Conservation (phyloP, 345 rosid species). For the Syzygium aromaticum region DNA sequence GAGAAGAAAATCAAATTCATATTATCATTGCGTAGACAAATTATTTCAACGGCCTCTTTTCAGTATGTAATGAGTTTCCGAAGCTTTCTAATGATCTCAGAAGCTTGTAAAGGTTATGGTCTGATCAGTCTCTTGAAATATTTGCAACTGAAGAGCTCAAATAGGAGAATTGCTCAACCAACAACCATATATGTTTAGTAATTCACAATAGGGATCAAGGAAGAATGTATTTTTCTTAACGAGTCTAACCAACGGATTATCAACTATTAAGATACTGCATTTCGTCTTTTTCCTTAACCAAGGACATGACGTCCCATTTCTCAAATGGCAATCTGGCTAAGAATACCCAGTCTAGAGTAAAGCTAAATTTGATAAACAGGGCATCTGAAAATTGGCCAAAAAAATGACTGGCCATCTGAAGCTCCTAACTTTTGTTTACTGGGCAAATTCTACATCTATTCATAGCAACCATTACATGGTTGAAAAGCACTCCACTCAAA, state of each 20-base stretch:
- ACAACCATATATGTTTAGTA: background rate
- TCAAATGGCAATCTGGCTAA: background rate
- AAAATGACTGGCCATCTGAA: background rate
- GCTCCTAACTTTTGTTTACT: background rate
- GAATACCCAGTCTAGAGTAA: background rate
- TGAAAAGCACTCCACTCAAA: rapidly evolving
- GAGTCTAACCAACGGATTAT: background rate
- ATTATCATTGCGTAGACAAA: no score
- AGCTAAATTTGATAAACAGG: background rate
- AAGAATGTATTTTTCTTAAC: background rate
- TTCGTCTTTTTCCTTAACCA: background rate
- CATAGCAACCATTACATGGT: background rate
- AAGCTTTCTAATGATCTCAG: background rate
- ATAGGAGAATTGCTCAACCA: background rate
- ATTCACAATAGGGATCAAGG: background rate
- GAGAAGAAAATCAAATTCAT: no score
- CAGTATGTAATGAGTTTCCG: background rate
- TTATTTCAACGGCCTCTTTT: background rate
- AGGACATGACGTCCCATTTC: background rate
- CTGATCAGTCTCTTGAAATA: background rate
- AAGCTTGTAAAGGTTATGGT: background rate
- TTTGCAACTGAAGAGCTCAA: background rate
- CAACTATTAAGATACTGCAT: background rate
- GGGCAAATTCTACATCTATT: background rate
- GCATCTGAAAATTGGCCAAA: background rate